These are phyloP conservation scores for Xylariaceae sp. DNA, from an alignment of 2,329 filamentous ascomycete species.

Conservation along the genomic window DNA sequence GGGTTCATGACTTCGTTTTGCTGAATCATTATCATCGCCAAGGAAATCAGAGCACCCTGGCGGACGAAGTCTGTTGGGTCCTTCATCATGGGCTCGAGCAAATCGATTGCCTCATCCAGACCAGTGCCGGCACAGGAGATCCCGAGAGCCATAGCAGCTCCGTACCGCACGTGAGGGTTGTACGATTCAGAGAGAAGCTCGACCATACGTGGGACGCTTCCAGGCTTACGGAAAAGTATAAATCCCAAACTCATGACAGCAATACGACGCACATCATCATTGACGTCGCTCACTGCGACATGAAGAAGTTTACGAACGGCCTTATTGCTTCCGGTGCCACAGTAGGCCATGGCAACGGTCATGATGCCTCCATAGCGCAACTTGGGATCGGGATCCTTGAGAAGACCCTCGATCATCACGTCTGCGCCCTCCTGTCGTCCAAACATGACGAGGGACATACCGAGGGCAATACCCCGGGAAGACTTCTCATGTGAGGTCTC, in stretches of 20 bases:
- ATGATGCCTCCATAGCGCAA: conserved; percentile 96
- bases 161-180: conserved; percentile 96
- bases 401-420: conserved; percentile 84
- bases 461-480: conserved; percentile 87
- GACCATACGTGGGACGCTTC: conserved; percentile 96
- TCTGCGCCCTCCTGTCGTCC: conserved; percentile 91
- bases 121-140: conserved; percentile 97
- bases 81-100: conserved; percentile 98
- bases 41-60: conserved; percentile 87
- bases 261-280: conserved; percentile 90
- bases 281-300: conserved; percentile 95
- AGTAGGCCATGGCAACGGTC: conserved; percentile 97
- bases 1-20: conserved; percentile 99
- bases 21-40: conserved; percentile 99
- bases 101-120: conserved; percentile 89
- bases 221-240: conserved; percentile 95
- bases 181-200: conserved; percentile 97
- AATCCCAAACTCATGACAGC: conserved; percentile 98
- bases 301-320: conserved; percentile 93
- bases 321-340: conserved; percentile 96
- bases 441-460: conserved; percentile 98
- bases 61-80: conserved; percentile 97
- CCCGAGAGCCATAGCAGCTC: conserved; percentile 95
- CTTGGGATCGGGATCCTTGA: conserved; percentile 89
- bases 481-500: conserved; percentile 99